Base-by-base conservation (phyloP, 208 protist genomes). In the Sergeia podlipaevii region DNA sequence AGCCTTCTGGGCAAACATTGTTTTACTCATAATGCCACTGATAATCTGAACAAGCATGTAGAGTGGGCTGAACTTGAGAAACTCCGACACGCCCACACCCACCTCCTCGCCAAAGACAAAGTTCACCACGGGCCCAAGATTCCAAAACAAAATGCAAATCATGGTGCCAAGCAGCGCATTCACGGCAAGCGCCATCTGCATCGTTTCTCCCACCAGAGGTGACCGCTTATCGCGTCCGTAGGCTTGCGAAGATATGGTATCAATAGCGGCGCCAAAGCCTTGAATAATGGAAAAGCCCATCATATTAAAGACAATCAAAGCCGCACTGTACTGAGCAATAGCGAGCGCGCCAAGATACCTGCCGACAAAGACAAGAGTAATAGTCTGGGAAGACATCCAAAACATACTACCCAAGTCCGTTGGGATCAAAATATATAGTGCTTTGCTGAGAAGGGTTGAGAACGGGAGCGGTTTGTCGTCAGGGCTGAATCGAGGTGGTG, bases 201-300 rank as follows among this genome's bases (percentile, higher is more conserved):
- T 50, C 24, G 70, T 74, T 54, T 86, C 77, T 11, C 74, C 82
- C 51, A 84, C 72, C 29, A 80, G 50, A 15, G 71, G 71, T 33
- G 77, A 85, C 20, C 63, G 68, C 11, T 62, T 58, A 44, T 85
- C 60, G 2, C 60, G 58, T 26, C 82, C 82, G 46, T 69, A 86
- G 13, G 82, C 77, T 46, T 90, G 82, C n/a, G 82, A 84, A 27
- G 72, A 71, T 20, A 86, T 67, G 4, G 82, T 86, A 65, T 90
- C 77, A 36, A 90, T 83, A 23, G 82, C 77, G 3, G 75, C 66
- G 39, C 70, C 73, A 41, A 85, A 75, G 18, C 78, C 78, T 46
- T 65, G 67, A 20, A 79, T 53, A 42, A 91, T 60, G 34, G 73
- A 85, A 50, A 85, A 80, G 18, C 72, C 79, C 17, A 55, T 66